A percentile compares a stretch with the other conserved stretches of the same genome.
Conservation (phyloP, 1,284 basidiomycete species). For the Cryptococcus sp. region DNA sequence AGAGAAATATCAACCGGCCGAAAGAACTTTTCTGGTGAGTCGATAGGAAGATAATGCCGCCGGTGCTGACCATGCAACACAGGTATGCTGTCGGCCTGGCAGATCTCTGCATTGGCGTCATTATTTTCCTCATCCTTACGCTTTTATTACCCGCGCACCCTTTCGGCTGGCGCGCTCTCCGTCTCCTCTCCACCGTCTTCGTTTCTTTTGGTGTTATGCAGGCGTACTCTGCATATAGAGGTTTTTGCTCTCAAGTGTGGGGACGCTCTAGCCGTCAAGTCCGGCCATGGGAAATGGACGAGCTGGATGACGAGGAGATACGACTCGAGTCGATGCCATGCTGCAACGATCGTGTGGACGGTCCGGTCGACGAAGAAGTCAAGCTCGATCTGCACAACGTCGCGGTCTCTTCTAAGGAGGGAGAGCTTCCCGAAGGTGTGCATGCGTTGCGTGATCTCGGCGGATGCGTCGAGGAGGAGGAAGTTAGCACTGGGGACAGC, state of each 20-base stretch:
- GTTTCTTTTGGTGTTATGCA: constrained; percentile 37
- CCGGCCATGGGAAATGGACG: constrained; percentile 43
- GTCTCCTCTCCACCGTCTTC: constrained; percentile 38
- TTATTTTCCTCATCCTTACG: constrained; percentile 36
- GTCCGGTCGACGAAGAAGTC: not conserved
- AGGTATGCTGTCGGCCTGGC: constrained; percentile 39
- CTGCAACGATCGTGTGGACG: not conserved
- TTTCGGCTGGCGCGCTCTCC: constrained; percentile 30
- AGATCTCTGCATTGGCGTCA: constrained; percentile 31
- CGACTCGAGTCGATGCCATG: constrained; percentile 6
- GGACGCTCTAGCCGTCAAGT: constrained; percentile 33
- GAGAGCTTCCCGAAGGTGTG: not conserved
- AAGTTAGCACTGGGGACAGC: not conserved
- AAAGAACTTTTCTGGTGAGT: constrained; percentile 43
- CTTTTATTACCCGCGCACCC: constrained; percentile 26
- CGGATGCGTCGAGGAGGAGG: not conserved
- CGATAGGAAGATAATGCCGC: not conserved
- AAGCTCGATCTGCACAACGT: not conserved
- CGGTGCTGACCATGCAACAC: not conserved
- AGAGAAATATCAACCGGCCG: constrained; percentile 36
- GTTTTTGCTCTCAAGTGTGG: constrained; percentile 46
- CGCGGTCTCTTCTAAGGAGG: not conserved
- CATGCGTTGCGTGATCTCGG: not conserved
- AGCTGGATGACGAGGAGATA: constrained; percentile 25
- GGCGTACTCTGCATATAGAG: constrained; percentile 38